A percentile compares a stretch with the other conserved stretches of the same genome.
These are phyloP conservation scores for Anthoceros angustus DNA, from an alignment of 225 moss, liverwort and hornwort species.

Conservation along the genomic window DNA sequence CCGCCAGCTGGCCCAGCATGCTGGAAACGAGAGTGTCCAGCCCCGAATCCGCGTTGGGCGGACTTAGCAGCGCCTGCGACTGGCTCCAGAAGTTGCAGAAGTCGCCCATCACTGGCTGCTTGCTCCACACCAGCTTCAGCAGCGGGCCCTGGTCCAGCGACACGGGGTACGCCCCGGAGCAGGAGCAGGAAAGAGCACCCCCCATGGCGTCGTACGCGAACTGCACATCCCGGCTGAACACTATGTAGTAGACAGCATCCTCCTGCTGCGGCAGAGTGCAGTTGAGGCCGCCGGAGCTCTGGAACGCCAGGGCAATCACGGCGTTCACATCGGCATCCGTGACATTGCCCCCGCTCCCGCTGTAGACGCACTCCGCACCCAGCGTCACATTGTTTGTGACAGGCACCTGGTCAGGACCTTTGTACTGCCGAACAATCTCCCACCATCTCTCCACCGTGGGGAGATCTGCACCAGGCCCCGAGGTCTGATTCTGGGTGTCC, in stretches of 20 bases:
- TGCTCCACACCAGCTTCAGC: constrained; percentile 2
- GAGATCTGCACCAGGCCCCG: neutral
- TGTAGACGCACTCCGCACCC: neutral
- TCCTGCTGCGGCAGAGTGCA: neutral
- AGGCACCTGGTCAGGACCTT: neutral
- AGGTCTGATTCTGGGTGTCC: neutral
- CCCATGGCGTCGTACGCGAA: neutral
- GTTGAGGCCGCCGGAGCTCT: neutral
- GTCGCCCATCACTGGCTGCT: neutral
- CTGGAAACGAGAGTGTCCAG: neutral
- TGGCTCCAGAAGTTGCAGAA: neutral
- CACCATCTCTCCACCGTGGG: neutral
- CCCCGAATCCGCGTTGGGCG: neutral
- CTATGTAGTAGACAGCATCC: neutral
- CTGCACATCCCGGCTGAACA: neutral
- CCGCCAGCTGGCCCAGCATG: constrained; percentile 1
- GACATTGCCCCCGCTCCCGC: neutral
- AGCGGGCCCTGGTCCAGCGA: neutral
- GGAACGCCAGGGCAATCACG: too few relatives aligned
- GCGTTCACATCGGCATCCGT: neutral
- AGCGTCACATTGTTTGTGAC: neutral
- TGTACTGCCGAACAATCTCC: neutral
- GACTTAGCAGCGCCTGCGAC: neutral
- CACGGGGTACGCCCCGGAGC: neutral
- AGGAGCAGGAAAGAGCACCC: neutral